Percentiles rank a stretch among this genome's conserved stretches.
phyloP scores from a whole-genome alignment of 352 stramenopile species.

The Peronospora farinosa region DNA sequence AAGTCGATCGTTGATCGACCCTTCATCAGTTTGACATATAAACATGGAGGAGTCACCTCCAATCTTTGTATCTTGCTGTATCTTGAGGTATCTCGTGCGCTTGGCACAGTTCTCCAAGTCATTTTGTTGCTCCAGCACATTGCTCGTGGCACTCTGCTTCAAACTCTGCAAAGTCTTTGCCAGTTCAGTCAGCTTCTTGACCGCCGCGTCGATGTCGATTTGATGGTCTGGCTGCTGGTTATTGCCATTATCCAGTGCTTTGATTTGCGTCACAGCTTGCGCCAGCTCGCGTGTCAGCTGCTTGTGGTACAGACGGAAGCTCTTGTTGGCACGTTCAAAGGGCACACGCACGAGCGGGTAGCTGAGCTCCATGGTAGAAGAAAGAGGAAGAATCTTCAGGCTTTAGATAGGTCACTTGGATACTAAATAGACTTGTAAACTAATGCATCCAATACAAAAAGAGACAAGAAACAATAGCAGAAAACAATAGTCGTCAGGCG shows the following conservation, averaged over 20 bases:
- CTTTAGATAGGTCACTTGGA: too few relatives aligned
- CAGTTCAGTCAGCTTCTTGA: slow-evolving; percentile 41
- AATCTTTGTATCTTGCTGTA: slow-evolving; percentile 28
- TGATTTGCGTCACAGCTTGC: slow-evolving; percentile 38
- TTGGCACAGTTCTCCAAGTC: slow-evolving; percentile 49
- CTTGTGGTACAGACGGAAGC: slow-evolving; percentile 76
- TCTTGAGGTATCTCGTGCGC: slow-evolving; percentile 39
- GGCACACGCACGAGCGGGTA: slow-evolving; percentile 67
- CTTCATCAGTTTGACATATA: slow-evolving; percentile 6
- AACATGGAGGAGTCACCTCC: slow-evolving; percentile 9
- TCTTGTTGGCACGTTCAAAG: slow-evolving; percentile 70
- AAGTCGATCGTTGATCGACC: slow-evolving; percentile 39
- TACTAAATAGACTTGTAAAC: neutral
- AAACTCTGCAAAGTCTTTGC: slow-evolving; percentile 37
- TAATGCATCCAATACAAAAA: slow-evolving; percentile 1
- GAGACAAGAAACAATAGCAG: slow-evolving; percentile 15
- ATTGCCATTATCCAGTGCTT: slow-evolving; percentile 43
- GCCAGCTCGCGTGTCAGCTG: slow-evolving; percentile 63
- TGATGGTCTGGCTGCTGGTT: slow-evolving; percentile 57
- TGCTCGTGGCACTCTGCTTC: slow-evolving; percentile 46
- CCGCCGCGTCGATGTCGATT: slow-evolving; percentile 52
- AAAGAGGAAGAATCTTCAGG: neutral
- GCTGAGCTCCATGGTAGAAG: slow-evolving; percentile 45
- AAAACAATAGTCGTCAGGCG: slow-evolving; percentile 25
- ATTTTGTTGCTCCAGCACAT: slow-evolving; percentile 40